Conservation (phyloP, 148 eudicot species). For the Arbutus unedo region DNA sequence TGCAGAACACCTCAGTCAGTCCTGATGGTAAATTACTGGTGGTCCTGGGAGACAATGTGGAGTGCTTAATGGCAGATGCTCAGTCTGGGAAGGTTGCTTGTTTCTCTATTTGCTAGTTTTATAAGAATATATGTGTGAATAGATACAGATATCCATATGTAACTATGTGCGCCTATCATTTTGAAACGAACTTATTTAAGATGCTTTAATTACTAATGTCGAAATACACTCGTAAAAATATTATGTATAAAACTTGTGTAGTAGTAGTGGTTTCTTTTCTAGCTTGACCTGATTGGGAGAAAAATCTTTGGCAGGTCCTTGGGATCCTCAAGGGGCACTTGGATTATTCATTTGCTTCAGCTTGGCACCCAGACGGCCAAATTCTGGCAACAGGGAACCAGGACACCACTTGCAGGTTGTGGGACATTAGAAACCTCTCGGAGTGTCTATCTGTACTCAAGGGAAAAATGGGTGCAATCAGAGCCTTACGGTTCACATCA, state of each 20-base stretch:
- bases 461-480: conserved; percentile 87
- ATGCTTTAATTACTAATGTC: not conserved
- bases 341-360: conserved; percentile 85
- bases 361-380: conserved; percentile 84
- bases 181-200: not conserved
- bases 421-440: conserved; percentile 77
- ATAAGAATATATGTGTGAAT: not conserved
- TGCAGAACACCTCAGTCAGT: conserved; percentile 44
- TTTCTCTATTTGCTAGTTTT: not conserved
- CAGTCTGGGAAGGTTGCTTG: conserved; percentile 67
- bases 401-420: conserved; percentile 84
- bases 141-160: not conserved
- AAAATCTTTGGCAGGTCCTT: conserved; percentile 29
- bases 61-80: conserved; percentile 77
- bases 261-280: not conserved
- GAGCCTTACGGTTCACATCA: conserved; percentile 63
- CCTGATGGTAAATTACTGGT: conserved; percentile 75
- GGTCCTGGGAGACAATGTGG: conserved; percentile 79
- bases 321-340: conserved; percentile 62
- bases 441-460: conserved; percentile 58
- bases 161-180: not conserved
- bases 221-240: too few relatives aligned
- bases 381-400: conserved; percentile 91
- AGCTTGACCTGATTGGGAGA: not conserved
- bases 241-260: not conserved